Base-by-base conservation (phyloP, 331 rosid genomes). In the Arachis monticola region DNA sequence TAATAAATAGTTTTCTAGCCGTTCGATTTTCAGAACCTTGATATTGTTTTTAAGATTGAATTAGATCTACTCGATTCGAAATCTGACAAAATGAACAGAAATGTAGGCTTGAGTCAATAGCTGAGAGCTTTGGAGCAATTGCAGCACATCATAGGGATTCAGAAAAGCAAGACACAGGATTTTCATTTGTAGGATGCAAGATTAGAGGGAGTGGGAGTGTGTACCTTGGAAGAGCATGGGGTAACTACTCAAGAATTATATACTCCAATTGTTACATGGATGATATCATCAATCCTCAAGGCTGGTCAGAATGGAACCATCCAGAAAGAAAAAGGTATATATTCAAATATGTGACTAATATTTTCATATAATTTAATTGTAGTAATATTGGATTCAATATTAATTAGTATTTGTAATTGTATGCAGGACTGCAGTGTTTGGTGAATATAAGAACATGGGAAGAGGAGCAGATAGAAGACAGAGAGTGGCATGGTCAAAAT, bases 201-300 rank as follows among this genome's bases (percentile, higher is more conserved):
- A 86, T 95, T 65, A 74, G 52, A 42, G 99, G 99, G 75, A 81
- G 83, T 0, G 97, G 97, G 2, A 73, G 58, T 14, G 81, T 92
- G 63, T 81, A 52, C 76, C 85, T 95, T 77, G 99, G 96, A 11
- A 83, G 97, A 82, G 99, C 99, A 42, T 95, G 99, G 99, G 99
- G 97, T 1, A 60, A 77, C 42, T 90, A 90, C 60, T 84, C 99
- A 60, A 88, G 97, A 84, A 65, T 80, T 12, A 69, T 95, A 66
- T 95, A 92, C 78, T 82, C 97, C n/a, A 72, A 77, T 44, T 90
- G 96, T 58, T 11, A 56, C 6, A 88, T 95, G 74, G 87, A 83
- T 7, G 80, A 85, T 51, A 87, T 92, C 51, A 86, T 92, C 30
- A 72, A 48, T 60, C 91, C 97, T 0, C 38, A 45, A 11, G 97